Evolutionary conservation across 371 early-diverging fungal genomes (phyloP), one percentile per base, ranked within the genome.

Genomic region (Mucor racemosus): DNA sequence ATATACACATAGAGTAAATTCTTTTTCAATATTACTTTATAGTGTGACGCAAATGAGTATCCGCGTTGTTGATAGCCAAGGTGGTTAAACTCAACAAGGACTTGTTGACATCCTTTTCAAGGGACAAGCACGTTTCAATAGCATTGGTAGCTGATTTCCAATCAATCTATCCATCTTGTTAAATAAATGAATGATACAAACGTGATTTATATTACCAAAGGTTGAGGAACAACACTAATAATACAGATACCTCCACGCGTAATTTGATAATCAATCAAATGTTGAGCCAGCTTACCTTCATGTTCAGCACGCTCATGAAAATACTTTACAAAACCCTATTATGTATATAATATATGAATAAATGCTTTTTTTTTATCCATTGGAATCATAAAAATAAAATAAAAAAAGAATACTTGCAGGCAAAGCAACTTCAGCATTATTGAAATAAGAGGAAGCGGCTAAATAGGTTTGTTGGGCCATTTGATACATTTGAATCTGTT

Each of bases 301-400:
- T 88, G 85, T 68, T 88, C 87, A 34, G 84, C 78, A 72, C 87
- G 83, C 64, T 89, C 86, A 36, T 78, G 66, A 71, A 88, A 88
- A 58, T 76, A 85, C 64, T 84, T 84, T 35, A 72, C 75, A 54
- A 88, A 74, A 3, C 88, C 88, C 81, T 81, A 26, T 26, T 26
- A 34, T 13, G 11, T 11, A 31, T 35, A 0, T 1, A 50, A 7
- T 19, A 13, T 31, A 1, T 9, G 17, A 36, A n/a, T 14, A 1
- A 44, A 44, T n/a, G 5, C 14, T 44, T 44, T 5, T 44, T 33
- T 61, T 44, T 26, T 26, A 26, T 26, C 26, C 26, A 5, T 59
- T 38, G 38, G 4, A 9, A 38, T 38, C 11, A 34, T 50, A 35
- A 15, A 63, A 14, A 13, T 33, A 14, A n/a, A n/a, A n/a, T n/a